Base-by-base conservation (phyloP, 306 rosid genomes). In the Ziziphus jujuba region DNA sequence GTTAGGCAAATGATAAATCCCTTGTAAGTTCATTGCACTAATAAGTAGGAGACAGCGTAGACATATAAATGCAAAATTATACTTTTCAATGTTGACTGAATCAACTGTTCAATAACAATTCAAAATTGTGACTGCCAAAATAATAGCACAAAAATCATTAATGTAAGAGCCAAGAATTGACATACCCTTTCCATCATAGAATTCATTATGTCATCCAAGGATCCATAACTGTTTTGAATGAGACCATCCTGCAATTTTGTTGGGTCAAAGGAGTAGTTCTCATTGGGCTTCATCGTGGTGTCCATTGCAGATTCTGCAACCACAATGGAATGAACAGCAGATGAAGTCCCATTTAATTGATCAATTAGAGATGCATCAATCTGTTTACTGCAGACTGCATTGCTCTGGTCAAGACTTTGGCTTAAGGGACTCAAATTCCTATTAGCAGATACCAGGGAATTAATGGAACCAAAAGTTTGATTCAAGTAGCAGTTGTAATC, bases 151-250 rank as follows among this genome's bases (percentile, higher is more conserved):
- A 2, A 40, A 9, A 40, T 40, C 45, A 10, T 11, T 40, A 40
- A 40, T 40, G 12, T 9, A 40, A 40, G 21, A 15, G 53, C 14
- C 14, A 15, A 15, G 2, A 50, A 12, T 16, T 3, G 9, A 60
- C 79, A 67, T 90, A 85, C 90, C 90, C 45, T 77, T 75, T 69
- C 80, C 70, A 65, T 69, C 67, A 86, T 73, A 21, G 82, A 51
- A 52, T 25, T 61, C 71, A 79, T 75, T 59, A 87, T 75, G 67
- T 89, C 91, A 70, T 89, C 90, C 72, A 87, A 59, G 1, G 84
- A 73, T 12, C 33, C 87, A 40, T 59, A 72, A 64, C 23, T 65
- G 59, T 80, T 78, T 44, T 62, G 81, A 72, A 65, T 19, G 25
- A 80, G 71, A 59, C 67, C 86, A 69, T 77, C 85, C 19, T 43